Base-by-base conservation (phyloP, 2,329 filamentous ascomycete genomes). In the Fusarium penzigii region DNA sequence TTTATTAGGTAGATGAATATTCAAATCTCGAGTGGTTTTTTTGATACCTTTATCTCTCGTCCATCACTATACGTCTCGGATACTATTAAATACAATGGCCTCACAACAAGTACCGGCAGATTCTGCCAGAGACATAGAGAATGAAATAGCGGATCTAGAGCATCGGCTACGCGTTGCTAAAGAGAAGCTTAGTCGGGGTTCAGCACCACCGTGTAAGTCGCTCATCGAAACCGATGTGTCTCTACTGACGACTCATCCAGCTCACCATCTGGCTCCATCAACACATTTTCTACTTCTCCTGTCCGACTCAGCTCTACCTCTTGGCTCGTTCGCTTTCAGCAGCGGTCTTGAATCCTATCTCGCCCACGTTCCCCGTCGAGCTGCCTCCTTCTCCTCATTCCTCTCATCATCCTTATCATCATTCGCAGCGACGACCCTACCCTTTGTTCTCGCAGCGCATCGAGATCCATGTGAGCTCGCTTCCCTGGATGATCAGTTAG, bases 301-400 rank as follows among this genome's bases (percentile, higher is more conserved):
- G 44, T 84, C 90, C 44, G 90, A 94, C 75, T 92, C 90, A 2
- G 88, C 89, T 13, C 82, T 94, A 3, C 90, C 90, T 1, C 79
- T 94, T 0, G 90, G 90, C 51, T 90, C 89, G n/a, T 94, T 94
- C 73, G 90, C 90, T 64, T 94, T 93, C 75, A 90, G 86, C 75
- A 88, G 84, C 61, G 89, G 89, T 3, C 81, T 94, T 14, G 90
- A 94, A 73, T 93, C 89, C 39, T 93, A 88, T 70, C 83, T 92
- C 16, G 86, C 87, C 4, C 90, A 94, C 75, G 77, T 78, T 60
- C 49, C 58, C 3, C 70, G 70, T 6, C 69, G 68, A 39, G 55
- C 69, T 16, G 66, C 73, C 17, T 68, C 74, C 17, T 88, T 91
- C 70, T 67, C 82, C 41, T 72, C 75, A 42, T 94, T 94, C 72